Base-by-base conservation (phyloP, 768 basidiomycete genomes). In the Leccinum sublutescens region DNA sequence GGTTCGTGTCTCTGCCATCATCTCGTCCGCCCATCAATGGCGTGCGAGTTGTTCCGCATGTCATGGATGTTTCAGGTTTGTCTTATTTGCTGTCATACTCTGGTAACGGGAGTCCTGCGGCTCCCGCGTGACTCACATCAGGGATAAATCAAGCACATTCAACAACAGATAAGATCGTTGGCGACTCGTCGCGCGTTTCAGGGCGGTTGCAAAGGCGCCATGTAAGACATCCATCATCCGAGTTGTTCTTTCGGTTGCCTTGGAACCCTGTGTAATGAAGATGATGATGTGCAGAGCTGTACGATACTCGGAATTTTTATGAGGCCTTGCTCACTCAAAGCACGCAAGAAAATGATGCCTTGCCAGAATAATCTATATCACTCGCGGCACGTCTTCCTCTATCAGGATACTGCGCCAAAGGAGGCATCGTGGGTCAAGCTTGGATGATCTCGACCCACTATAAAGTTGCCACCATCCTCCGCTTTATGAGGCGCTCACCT, bases 81-180 rank as follows among this genome's bases (percentile, higher is more conserved):
- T 72, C 43, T 7, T n/a, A 34, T 34, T 34, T 27, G 5, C 54
- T 40, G n/a, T 50, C 9, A 36, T 15, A 36, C 14, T 0, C 14
- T 36, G 34, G 34, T 40, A 21, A n/a, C 25, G 38, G 19, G 48
- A 23, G 17, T 14, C 33, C 8, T 36, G 34, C 34, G 33, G 38
- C 15, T 33, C 29, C 34, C 14, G 34, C 34, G 34, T 12, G 15
- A 52, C 33, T 43, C 4, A 38, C 9, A n/a, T 38, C 59, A 94
- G 93, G 94, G 0, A 96, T 93, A 0, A 89, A 33, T 95, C 57
- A 93, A 89, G 71, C 92, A 95, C 52, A 84, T 84, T 34, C 33
- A 34, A 34, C 33, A 34, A 34, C 0, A 93, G 94, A 66, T 72
- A 11, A 90, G 0, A 86, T 88, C 6, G 88, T 66, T 77, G 88